Evolutionary conservation across 176 grass and related monocot genomes (phyloP).

Genomic region (Otatea glauca): DNA sequence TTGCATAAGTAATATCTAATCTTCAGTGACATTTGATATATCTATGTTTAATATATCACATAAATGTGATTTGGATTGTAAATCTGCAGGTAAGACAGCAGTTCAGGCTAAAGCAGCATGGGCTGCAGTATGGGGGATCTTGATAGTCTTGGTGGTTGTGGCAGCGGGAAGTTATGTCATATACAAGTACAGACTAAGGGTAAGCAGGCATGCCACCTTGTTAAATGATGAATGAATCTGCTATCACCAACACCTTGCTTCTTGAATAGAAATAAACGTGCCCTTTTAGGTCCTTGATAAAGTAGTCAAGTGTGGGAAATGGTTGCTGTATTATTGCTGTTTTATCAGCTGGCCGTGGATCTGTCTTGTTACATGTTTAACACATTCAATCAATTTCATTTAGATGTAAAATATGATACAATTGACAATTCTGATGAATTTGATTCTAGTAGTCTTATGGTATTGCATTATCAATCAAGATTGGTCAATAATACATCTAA

Average conservation of each 20-base stretch:
- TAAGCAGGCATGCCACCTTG: slow-evolving; percentile 45
- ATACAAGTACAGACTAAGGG: slow-evolving; percentile 85
- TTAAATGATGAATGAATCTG: slow-evolving; percentile 25
- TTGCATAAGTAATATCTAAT: slow-evolving; percentile 62
- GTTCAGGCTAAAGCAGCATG: slow-evolving; percentile 69
- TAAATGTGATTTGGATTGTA: slow-evolving; percentile 33
- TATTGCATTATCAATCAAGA: background rate
- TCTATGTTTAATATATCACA: slow-evolving; percentile 10
- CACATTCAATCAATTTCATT: slow-evolving; percentile 2
- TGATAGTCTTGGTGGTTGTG: slow-evolving; percentile 50
- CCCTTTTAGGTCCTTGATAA: background rate
- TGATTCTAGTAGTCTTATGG: background rate
- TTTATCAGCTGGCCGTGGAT: background rate
- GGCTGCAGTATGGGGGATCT: slow-evolving; percentile 71
- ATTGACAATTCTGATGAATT: background rate
- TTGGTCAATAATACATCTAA: background rate
- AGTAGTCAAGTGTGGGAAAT: background rate
- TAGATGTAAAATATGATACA: background rate
- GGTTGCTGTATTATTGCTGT: background rate
- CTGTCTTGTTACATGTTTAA: slow-evolving; percentile 23
- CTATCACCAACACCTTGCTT: background rate
- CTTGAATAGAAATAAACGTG: background rate
- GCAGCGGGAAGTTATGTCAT: slow-evolving; percentile 61
- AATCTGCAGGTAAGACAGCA: slow-evolving; percentile 64
- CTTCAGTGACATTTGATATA: background rate